Percentiles rank a stretch among this genome's conserved stretches.
phyloP scores from a whole-genome alignment of 306 rosid genomes.

The Vigna nakashimae region DNA sequence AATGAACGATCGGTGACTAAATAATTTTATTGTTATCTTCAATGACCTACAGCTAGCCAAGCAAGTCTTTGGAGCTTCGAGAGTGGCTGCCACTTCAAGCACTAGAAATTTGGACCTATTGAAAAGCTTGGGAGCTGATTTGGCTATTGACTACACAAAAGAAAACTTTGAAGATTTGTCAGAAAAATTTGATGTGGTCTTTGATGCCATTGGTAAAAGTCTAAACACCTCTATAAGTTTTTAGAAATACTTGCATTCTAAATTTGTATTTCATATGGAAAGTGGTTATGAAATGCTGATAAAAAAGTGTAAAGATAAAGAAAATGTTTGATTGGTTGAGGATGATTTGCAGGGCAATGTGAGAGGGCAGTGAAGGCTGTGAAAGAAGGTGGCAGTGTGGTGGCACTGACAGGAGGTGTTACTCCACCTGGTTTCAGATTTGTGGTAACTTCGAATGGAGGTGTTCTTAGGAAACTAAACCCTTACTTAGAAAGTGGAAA shows the following conservation, averaged over 20 bases:
- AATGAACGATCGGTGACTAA: too few species aligned
- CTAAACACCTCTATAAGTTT: neutral
- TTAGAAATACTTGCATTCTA: neutral
- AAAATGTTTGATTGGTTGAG: neutral
- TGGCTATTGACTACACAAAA: constrained; percentile 88
- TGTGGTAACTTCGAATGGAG: constrained; percentile 90
- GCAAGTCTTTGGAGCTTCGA: constrained; percentile 92
- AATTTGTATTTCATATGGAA: neutral
- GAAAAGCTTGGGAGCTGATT: constrained; percentile 91
- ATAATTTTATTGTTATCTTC: neutral
- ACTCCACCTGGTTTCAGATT: constrained; percentile 97
- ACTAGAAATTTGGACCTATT: constrained; percentile 74
- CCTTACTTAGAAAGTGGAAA: constrained; percentile 89
- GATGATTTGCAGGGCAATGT: constrained; percentile 77
- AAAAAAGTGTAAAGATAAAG: neutral
- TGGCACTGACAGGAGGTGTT: constrained; percentile 86
- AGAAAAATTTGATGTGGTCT: constrained; percentile 89
- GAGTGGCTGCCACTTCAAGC: constrained; percentile 91
- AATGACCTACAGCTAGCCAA: constrained; percentile 72
- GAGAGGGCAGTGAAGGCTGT: constrained; percentile 88
- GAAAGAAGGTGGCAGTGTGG: constrained; percentile 92
- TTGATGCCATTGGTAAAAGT: constrained; percentile 84
- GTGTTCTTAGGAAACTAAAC: constrained; percentile 76
- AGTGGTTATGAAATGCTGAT: neutral
- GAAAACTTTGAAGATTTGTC: constrained; percentile 85